phyloP scores from a whole-genome alignment of 345 rosid genomes.

The Lumnitzera racemosa region DNA sequence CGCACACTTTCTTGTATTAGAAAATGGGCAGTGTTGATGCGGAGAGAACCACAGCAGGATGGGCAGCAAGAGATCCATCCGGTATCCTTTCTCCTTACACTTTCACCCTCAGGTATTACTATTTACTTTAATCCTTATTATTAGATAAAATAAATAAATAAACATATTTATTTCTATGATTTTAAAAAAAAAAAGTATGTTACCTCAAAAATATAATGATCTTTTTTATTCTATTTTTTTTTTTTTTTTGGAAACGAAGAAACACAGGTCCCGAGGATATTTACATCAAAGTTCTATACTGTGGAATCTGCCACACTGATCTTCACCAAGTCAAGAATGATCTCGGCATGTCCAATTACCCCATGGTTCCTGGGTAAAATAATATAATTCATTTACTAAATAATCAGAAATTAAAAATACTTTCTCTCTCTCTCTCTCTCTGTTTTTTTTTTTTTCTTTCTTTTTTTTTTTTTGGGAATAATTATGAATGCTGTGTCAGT shows the following conservation, averaged over 20 bases:
- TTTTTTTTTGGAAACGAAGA: slow-evolving; percentile 18
- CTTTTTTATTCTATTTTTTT: background rate
- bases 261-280: slow-evolving; percentile 75
- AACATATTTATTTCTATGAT: background rate
- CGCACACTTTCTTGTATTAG: too few species aligned
- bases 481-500: too few species aligned
- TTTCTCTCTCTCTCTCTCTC: background rate
- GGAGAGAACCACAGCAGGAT: slow-evolving; percentile 49
- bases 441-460: background rate
- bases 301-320: slow-evolving; percentile 79
- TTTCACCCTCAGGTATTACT: slow-evolving; percentile 48
- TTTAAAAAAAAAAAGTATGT: background rate
- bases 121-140: background rate
- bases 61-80: slow-evolving; percentile 78
- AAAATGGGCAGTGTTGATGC: slow-evolving; percentile 35
- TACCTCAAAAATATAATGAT: background rate
- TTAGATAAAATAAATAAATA: too few species aligned
- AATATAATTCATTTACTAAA: too few species aligned
- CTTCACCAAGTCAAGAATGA: slow-evolving; percentile 61
- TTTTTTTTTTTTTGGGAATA: background rate
- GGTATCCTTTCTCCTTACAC: slow-evolving; percentile 62
- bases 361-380: slow-evolving; percentile 73
- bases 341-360: slow-evolving; percentile 55
- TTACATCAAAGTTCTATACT: slow-evolving; percentile 40
- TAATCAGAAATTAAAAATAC: too few species aligned